These are phyloP conservation scores for Linderniella brevidens DNA, from an alignment of 257 asterid species.

Conservation along the genomic window DNA sequence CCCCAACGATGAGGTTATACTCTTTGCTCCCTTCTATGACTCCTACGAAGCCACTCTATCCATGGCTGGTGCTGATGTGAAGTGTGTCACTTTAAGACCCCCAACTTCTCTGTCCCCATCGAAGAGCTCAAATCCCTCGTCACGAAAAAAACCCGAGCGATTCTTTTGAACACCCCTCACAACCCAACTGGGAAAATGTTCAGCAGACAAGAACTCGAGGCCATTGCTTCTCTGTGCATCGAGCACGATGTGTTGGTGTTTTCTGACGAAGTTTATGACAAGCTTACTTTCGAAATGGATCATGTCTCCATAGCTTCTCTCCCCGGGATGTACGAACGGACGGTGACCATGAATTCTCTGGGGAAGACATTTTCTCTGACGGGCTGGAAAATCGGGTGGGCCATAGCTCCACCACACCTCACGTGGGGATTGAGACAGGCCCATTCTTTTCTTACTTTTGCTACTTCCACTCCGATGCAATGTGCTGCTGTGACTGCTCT, in stretches of 20 bases:
- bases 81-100: conserved; percentile 61
- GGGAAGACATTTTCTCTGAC: conserved; percentile 94
- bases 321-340: conserved; percentile 78
- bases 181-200: conserved; percentile 98
- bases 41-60: conserved; percentile 90
- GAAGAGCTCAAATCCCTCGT: conserved; percentile 56
- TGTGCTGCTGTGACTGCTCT: conserved; percentile 72
- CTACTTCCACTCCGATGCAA: conserved; percentile 95
- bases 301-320: conserved; percentile 83
- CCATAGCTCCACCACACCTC: conserved; percentile 81
- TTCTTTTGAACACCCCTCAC: conserved; percentile 81
- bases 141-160: conserved; percentile 70
- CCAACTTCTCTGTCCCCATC: conserved; percentile 62
- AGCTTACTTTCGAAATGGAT: conserved; percentile 80
- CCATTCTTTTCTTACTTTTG: conserved; percentile 76
- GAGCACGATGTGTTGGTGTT: conserved; percentile 65
- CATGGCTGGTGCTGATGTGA: conserved; percentile 88
- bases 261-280: conserved; percentile 85
- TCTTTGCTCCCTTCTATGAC: conserved; percentile 92
- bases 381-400: conserved; percentile 99
- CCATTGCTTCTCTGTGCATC: conserved; percentile 58
- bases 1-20: conserved; percentile 85
- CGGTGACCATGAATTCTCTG: conserved; percentile 70
- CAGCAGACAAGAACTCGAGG: conserved; percentile 47
- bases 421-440: conserved; percentile 95